Conservation (phyloP, 768 basidiomycete species). For the Tricholoma sp. region DNA sequence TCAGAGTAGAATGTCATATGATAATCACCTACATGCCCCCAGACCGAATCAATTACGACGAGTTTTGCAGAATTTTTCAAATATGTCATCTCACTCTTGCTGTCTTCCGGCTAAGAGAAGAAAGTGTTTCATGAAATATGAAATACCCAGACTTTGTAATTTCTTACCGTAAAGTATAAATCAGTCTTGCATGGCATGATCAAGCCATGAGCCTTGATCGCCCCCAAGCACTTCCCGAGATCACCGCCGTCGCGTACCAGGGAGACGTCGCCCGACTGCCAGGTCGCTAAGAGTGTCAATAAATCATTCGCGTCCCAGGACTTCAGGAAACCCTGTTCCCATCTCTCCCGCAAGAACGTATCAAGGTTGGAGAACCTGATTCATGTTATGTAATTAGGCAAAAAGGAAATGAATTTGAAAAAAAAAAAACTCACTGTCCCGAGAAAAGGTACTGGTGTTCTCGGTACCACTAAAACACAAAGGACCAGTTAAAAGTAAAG, state of each 20-base stretch:
- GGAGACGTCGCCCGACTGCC: slow-evolving; percentile 47
- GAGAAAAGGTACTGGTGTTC: slow-evolving; percentile 38
- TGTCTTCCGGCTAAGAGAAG: slow-evolving; percentile 46
- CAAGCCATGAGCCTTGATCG: slow-evolving; percentile 46
- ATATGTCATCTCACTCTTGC: slow-evolving; percentile 39
- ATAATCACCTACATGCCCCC: slow-evolving; percentile 51
- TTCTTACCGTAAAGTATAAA: slow-evolving; percentile 44
- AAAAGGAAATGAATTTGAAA: not conserved
- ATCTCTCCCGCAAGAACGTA: slow-evolving; percentile 45
- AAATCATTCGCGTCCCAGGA: slow-evolving; percentile 55
- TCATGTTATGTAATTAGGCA: no score
- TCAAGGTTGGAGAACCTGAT: slow-evolving; percentile 37
- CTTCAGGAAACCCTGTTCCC: slow-evolving; percentile 40
- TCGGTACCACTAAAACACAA: slow-evolving; percentile 44
- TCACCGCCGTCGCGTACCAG: slow-evolving; percentile 37
- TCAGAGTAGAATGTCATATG: not conserved
- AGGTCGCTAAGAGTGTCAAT: slow-evolving; percentile 43
- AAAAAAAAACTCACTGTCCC: slow-evolving; percentile 30
- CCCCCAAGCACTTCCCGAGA: slow-evolving; percentile 32
- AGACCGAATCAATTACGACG: slow-evolving; percentile 49
- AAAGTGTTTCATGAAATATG: not conserved
- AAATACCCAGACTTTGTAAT: slow-evolving; percentile 1
- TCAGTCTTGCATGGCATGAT: slow-evolving; percentile 59
- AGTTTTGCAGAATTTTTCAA: slow-evolving; percentile 38
- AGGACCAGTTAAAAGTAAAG: not conserved